Percentiles rank a stretch among this genome's conserved stretches.
These are phyloP conservation scores for Saccharomyces hybrid DNA, from an alignment of 1,139 yeast species.

Conservation along the genomic window DNA sequence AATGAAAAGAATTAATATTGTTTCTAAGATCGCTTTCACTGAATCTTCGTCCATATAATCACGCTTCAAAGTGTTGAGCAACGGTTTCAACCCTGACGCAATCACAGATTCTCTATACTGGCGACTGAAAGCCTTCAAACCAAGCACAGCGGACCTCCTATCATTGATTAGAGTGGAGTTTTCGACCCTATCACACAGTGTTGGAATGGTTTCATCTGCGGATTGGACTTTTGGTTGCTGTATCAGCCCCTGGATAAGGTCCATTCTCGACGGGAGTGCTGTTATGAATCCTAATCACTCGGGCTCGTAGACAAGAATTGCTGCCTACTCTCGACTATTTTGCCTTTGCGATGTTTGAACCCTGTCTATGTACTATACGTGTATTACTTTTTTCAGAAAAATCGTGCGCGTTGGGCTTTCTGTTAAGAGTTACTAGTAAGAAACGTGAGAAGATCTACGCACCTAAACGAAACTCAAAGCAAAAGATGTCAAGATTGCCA, in stretches of 20 bases:
- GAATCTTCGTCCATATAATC: conserved; percentile 65
- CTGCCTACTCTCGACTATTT: background rate
- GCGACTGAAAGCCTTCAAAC: conserved; percentile 82
- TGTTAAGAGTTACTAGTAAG: background rate
- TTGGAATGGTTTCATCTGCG: conserved; percentile 83
- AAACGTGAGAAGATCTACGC: background rate
- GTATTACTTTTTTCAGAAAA: background rate
- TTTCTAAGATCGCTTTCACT: conserved; percentile 79
- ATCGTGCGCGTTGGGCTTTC: background rate
- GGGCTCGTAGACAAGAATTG: background rate
- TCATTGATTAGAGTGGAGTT: conserved; percentile 81
- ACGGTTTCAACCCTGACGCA: conserved; percentile 76
- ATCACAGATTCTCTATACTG: conserved; percentile 87
- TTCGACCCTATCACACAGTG: conserved; percentile 77
- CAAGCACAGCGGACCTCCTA: conserved; percentile 84
- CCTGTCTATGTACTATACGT: background rate
- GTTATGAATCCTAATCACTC: background rate
- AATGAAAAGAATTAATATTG: conserved; percentile 71
- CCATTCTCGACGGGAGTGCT: conserved; percentile 29
- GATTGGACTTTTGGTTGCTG: conserved; percentile 49
- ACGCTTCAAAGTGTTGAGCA: conserved; percentile 57
- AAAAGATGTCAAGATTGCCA: background rate
- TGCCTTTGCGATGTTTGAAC: background rate
- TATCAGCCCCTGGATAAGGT: conserved; percentile 44
- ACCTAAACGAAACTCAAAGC: background rate